Evolutionary conservation across 2,329 filamentous ascomycete species (phyloP), one percentile per base, ranked within the genome.

Genomic region (Colletotrichum destructivum): DNA sequence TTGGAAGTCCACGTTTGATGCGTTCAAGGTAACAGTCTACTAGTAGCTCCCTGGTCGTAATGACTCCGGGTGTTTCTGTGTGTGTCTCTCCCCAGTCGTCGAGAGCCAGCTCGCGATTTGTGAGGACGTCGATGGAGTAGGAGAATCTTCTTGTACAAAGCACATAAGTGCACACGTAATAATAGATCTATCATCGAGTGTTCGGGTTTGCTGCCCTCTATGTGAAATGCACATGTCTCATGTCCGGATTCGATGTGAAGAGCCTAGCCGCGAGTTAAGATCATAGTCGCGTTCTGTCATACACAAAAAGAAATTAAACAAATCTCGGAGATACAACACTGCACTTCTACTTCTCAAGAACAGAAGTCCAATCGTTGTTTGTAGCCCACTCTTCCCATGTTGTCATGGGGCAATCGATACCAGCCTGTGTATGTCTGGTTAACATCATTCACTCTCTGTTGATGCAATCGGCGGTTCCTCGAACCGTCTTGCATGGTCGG

Each of bases 321-420:
- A 26, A 44, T 44, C 12, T 44, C 15, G 4, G 15, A 13, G 15
- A 13, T 44, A 2, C 12, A 49, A 31, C 31, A 31, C 5, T 9
- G 26, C 52, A 31, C 9, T 11, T n/a, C 51, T 62, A 63, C 74
- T 75, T 65, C 13, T 56, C n/a, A 40, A 78, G 13, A 5, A 77
- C 69, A 4, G 69, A 42, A 2, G 78, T 73, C 82, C 82, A 84
- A 60, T 84, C 82, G 49, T 82, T 77, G 61, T 75, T 78, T 51
- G 75, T 76, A 0, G 81, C 76, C 77, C 79, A 84, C 31, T 83
- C 79, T 47, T 81, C 78, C 66, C 82, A 78, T 0, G 76, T 80
- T 4, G 82, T 82, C 82, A 85, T 84, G 0, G 82, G 81, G 52
- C 83, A 85, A 2, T 85, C 83, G 49, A 86, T 81, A 4, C 69